Base-by-base conservation (phyloP, 805 yeast species). In the Cyberlindnera mississippiensis region DNA sequence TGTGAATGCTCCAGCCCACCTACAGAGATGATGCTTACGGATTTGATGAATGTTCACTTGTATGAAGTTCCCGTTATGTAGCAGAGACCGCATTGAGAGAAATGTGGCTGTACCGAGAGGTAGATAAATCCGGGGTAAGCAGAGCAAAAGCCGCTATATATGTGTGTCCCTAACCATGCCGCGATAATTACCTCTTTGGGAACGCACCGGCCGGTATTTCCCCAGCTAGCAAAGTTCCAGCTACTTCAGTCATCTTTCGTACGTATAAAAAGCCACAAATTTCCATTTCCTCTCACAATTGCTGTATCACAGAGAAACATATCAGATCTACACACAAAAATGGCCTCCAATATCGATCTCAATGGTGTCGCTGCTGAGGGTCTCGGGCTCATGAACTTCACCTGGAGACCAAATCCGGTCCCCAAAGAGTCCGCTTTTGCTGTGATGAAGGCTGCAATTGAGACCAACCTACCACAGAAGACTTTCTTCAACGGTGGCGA, bases 381-480 rank as follows among this genome's bases (percentile, higher is more conserved):
- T 33, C 78, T 75, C 51, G 96, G 96, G 34, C 71, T 87, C 48
- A 86, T 89, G 96, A 76, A 83, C 42, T 69, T 85, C 59, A 85
- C 96, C 1, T 78, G 85, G 86, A 70, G 72, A 30, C 75, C 81
- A 0, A 59, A 53, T 0, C 87, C 86, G 27, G 61, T 73, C 27
- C 72, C 82, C 7, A 60, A 70, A 38, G 78, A 72, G 15, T 66
- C 69, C 40, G 79, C 85, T 3, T 67, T 78, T 45, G 75, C 64
- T 10, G 63, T 76, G 3, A 66, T 88, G 58, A 70, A 76, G 42
- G 64, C 68, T 28, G 81, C 83, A 20, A 59, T 77, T 24, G 67
- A 69, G 22, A 29, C 54, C 8, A 57, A 62, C 31, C 41, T 53
- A 47, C 69, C 62, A 54, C 60, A 45, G 69, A 79, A 47, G 67